Evolutionary conservation across 352 stramenopile species (phyloP).

Genomic region (Blastocystis sp.): DNA sequence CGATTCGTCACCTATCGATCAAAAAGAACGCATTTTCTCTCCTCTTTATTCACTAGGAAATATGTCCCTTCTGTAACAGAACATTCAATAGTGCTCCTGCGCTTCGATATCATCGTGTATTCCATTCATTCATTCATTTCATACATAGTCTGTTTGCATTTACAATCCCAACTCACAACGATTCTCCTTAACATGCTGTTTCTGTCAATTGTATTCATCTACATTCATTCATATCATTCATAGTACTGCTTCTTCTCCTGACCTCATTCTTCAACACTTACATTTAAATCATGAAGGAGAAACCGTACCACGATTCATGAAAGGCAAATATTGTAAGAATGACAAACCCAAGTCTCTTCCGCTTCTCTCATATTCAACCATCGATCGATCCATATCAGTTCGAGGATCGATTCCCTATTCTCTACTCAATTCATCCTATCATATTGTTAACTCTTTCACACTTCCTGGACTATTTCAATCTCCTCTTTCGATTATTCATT

Average conservation of each 20-base stretch:
- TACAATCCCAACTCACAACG: conserved; percentile 27
- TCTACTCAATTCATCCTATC: background rate
- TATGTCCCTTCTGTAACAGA: conserved; percentile 14
- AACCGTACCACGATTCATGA: background rate
- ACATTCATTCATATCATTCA: background rate
- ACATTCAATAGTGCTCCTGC: conserved; percentile 24
- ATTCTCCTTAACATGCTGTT: conserved; percentile 43
- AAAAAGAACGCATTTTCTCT: background rate
- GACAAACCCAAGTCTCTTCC: no score
- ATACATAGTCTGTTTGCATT: conserved; percentile 11
- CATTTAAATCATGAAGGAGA: background rate
- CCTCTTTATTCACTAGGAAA: background rate
- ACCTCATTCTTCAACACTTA: conserved; percentile 1
- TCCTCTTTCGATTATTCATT: background rate
- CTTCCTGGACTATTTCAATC: background rate
- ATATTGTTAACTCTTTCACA: background rate
- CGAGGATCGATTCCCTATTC: background rate
- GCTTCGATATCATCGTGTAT: conserved; percentile 47
- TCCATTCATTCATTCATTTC: background rate
- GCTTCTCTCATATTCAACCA: background rate
- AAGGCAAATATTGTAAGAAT: conserved; percentile 5
- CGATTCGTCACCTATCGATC: background rate
- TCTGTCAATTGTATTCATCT: conserved; percentile 39
- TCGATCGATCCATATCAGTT: background rate
- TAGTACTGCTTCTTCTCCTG: background rate